Evolutionary conservation across 768 basidiomycete genomes (phyloP).

Genomic region (Amanita muscaria): DNA sequence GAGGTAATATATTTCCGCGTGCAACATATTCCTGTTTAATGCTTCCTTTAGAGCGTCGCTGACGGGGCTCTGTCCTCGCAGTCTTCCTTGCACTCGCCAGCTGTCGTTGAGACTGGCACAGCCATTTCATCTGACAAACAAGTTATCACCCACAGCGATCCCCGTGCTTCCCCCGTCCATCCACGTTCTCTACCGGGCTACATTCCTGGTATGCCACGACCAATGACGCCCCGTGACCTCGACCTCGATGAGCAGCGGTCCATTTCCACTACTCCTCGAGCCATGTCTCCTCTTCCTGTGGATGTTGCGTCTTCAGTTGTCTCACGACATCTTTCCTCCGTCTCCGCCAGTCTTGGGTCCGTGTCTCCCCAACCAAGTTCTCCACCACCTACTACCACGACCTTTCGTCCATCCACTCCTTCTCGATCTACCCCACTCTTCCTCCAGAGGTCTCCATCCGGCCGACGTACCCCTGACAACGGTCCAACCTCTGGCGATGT

Average conservation of each 20-base stretch:
- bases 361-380: constrained; percentile 41
- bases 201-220: constrained; percentile 84
- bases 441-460: constrained; percentile 52
- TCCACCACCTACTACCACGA: constrained; percentile 33
- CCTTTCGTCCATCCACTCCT: constrained; percentile 25
- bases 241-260: constrained; percentile 66
- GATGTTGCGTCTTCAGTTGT: constrained; percentile 21
- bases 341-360: constrained; percentile 45
- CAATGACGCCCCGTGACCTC: constrained; percentile 80
- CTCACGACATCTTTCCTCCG: constrained; percentile 28
- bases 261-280: constrained; percentile 73
- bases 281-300: constrained; percentile 51
- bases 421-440: constrained; percentile 37
- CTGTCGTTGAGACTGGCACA: constrained; percentile 52
- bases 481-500: constrained; percentile 27
- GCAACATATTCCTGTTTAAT: not conserved
- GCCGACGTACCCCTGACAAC: constrained; percentile 57
- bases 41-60: not conserved
- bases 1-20: constrained; percentile 1
- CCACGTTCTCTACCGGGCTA: constrained; percentile 68
- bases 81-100: constrained; percentile 8
- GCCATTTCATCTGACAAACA: constrained; percentile 63
- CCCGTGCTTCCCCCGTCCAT: constrained; percentile 54
- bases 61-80: constrained; percentile 1
- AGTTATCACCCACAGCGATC: constrained; percentile 35